Conservation (phyloP, 805 yeast species). For the Naumovozyma baii region DNA sequence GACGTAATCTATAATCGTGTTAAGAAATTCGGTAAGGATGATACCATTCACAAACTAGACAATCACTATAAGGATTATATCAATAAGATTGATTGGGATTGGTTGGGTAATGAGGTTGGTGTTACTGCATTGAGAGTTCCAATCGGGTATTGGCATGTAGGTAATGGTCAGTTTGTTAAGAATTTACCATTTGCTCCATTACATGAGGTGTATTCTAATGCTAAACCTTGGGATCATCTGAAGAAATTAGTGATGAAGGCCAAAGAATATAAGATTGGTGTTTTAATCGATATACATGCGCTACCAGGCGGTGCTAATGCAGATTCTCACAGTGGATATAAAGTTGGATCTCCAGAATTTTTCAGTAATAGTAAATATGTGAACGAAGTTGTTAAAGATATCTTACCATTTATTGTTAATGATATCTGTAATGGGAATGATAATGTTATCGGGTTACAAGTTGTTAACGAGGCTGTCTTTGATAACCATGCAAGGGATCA, state of each 20-base stretch:
- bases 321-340: constrained; percentile 74
- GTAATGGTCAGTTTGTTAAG: constrained; percentile 43
- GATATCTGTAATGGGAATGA: constrained; percentile 45
- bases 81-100: constrained; percentile 67
- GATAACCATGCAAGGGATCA: constrained; percentile 44
- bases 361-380: constrained; percentile 35
- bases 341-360: constrained; percentile 16
- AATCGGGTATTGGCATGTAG: constrained; percentile 84
- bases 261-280: constrained; percentile 49
- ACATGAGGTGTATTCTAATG: constrained; percentile 49
- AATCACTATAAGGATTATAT: constrained; percentile 59
- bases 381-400: constrained; percentile 38
- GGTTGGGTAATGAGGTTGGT: constrained; percentile 49
- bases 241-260: constrained; percentile 54
- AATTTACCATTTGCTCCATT: constrained; percentile 55
- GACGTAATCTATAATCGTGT: constrained; percentile 54
- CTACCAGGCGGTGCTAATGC: constrained; percentile 89
- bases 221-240: constrained; percentile 53
- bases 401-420: constrained; percentile 49
- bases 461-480: constrained; percentile 76
- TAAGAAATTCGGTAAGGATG: constrained; percentile 41
- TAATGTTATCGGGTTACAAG: constrained; percentile 72
- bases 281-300: constrained; percentile 79
- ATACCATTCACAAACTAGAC: constrained; percentile 45
- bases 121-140: constrained; percentile 83